Base-by-base conservation (phyloP, 345 rosid species). In the Rhodamnia argentea region DNA sequence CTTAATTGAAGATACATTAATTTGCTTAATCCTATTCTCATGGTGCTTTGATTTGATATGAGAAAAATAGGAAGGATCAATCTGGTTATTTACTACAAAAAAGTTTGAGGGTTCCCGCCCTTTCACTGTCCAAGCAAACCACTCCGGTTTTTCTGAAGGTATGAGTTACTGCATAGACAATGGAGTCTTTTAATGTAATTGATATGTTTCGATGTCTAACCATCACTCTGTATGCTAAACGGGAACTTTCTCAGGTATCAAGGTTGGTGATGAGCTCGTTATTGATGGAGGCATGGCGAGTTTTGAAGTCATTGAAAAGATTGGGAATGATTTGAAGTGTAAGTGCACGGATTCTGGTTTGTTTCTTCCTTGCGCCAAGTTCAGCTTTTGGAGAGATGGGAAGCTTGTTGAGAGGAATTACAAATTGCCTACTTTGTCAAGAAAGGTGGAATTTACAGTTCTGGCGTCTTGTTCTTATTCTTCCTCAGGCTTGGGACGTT, bases 261-360 rank as follows among this genome's bases (percentile, higher is more conserved):
- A 90, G 90, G 94, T 92, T 74, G 97, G 97, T n/a, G 97, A 94
- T 88, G 94, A 89, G 76, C 90, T 93, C 64, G 90, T 92, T 52
- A 91, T 94, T 75, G 97, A 94, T 87, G 97, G 97, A 50, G 97
- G 97, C 86, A 94, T 93, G 97, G 96, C 94, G 82, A 90, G 90
- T 83, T 94, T 94, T 87, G 89, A 92, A 78, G 97, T 94, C 52
- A 91, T 90, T 86, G 95, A 94, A 87, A 94, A 88, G 75, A 86
- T 88, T 88, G 95, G 94, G 85, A 87, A 59, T 85, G 96, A 92
- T 87, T 59, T 94, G 90, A 89, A 87, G 29, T 94, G 97, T 62
- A 90, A 89, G 90, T 94, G 97, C 90, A 92, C 87, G 50, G 97
- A 93, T 85, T 88, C 95, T 55, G 95, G 97, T 84, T 86, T 93